Conservation (phyloP, 345 rosid genomes). For the Lumnitzera racemosa region DNA sequence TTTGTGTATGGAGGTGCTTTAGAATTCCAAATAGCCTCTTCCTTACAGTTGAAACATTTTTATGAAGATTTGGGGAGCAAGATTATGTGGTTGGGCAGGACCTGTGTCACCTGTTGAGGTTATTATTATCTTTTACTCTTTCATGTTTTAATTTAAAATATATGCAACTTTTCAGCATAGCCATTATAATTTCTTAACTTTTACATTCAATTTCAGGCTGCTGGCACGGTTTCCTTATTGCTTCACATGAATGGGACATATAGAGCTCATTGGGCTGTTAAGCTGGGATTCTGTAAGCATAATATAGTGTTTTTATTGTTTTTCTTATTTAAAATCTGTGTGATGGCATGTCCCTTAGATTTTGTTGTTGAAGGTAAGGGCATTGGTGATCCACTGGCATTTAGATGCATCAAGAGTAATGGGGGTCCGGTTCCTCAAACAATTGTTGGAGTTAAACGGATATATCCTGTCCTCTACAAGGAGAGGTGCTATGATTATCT, state of each 20-base stretch:
- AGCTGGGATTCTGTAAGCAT: conserved; percentile 82
- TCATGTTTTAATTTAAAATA: conserved; percentile 1
- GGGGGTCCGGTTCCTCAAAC: conserved; percentile 84
- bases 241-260: conserved; percentile 88
- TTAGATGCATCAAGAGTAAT: conserved; percentile 79
- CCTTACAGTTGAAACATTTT: conserved; percentile 24
- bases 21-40: conserved; percentile 5
- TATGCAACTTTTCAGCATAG: conserved; percentile 10
- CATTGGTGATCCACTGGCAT: conserved; percentile 62
- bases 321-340: background rate
- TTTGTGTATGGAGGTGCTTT: conserved; percentile 7
- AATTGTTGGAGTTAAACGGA: conserved; percentile 73
- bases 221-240: conserved; percentile 41
- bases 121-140: conserved; percentile 16
- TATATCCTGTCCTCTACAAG: conserved; percentile 84
- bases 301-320: conserved; percentile 12
- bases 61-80: conserved; percentile 79
- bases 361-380: conserved; percentile 50
- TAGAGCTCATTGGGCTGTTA: conserved; percentile 94
- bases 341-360: background rate
- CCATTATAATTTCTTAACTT: conserved; percentile 1
- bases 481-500: conserved; percentile 50
- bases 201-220: conserved; percentile 43
- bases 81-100: conserved; percentile 71
- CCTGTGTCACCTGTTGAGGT: conserved; percentile 95